phyloP scores from a whole-genome alignment of 345 rosid genomes.

The Citrus sp. region DNA sequence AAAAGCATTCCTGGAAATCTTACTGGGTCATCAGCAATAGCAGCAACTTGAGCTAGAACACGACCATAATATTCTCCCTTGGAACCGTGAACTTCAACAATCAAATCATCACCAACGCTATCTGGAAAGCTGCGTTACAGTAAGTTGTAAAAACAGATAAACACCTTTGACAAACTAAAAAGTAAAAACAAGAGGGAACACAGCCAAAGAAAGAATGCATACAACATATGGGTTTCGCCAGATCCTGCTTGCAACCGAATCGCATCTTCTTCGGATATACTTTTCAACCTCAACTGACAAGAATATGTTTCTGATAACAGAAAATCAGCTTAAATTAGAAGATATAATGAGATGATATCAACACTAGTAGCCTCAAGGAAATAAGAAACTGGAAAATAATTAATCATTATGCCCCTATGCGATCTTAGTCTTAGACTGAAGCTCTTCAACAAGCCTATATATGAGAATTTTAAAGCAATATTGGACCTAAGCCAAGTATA shows the following conservation, averaged over 20 bases:
- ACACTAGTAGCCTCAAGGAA: not conserved
- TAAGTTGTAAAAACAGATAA: constrained; percentile 9
- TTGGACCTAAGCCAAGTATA: not conserved
- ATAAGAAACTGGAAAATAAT: not conserved
- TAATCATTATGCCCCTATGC: not conserved
- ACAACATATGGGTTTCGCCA: constrained; percentile 82
- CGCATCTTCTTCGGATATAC: constrained; percentile 78
- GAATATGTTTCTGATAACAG: constrained; percentile 65
- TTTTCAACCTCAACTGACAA: constrained; percentile 72
- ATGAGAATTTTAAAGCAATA: not conserved
- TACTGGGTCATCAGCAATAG: constrained; percentile 76
- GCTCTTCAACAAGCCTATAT: not conserved
- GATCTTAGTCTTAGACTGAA: not conserved
- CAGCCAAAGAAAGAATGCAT: constrained; percentile 29
- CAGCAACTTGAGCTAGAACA: constrained; percentile 79
- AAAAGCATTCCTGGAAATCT: constrained; percentile 13
- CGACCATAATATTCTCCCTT: constrained; percentile 79
- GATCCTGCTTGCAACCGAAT: constrained; percentile 82
- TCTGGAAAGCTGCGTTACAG: constrained; percentile 78
- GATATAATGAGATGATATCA: not conserved
- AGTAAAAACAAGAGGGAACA: constrained; percentile 10
- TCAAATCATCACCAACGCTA: constrained; percentile 81
- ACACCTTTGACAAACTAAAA: not conserved
- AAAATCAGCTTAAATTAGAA: constrained; percentile 13
- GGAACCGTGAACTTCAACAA: constrained; percentile 76